These are phyloP conservation scores for Aspergillus campestris DNA, from an alignment of 495 filamentous ascomycete genomes.

Conservation along the genomic window DNA sequence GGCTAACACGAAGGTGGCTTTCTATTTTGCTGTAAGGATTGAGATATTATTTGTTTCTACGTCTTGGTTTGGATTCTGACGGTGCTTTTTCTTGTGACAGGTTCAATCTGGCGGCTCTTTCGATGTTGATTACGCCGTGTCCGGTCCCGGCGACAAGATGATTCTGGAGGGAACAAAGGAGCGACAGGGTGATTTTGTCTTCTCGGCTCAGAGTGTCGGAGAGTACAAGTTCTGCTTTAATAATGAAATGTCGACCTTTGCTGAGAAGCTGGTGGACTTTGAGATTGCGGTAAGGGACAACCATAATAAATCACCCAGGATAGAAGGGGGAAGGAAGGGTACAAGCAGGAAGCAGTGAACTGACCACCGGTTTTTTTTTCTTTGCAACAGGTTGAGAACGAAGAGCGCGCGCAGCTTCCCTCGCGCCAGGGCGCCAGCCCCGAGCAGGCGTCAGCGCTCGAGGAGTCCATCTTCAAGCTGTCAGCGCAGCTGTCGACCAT, in stretches of 20 bases:
- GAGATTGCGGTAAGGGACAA: constrained; percentile 75
- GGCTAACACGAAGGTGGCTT: constrained; percentile 77
- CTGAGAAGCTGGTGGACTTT: constrained; percentile 98
- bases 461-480: constrained; percentile 94
- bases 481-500: constrained; percentile 93
- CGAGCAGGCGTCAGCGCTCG: constrained; percentile 84
- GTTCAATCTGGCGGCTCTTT: constrained; percentile 95
- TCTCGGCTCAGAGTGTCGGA: constrained; percentile 86
- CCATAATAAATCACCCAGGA: not conserved
- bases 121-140: constrained; percentile 88
- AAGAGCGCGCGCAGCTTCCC: constrained; percentile 70
- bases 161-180: constrained; percentile 88
- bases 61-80: not conserved
- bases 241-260: constrained; percentile 96
- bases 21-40: constrained; percentile 94
- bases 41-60: not conserved
- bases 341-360: no score
- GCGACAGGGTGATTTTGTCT: constrained; percentile 95
- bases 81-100: constrained; percentile 30
- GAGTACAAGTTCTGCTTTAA: constrained; percentile 98
- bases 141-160: constrained; percentile 70
- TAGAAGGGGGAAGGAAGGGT: not conserved
- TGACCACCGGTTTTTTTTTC: constrained; percentile 7
- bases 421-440: constrained; percentile 84
- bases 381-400: constrained; percentile 75